Percentiles rank a stretch among this genome's conserved stretches.
phyloP scores from a whole-genome alignment of 345 rosid genomes.

The Moringa oleifera region DNA sequence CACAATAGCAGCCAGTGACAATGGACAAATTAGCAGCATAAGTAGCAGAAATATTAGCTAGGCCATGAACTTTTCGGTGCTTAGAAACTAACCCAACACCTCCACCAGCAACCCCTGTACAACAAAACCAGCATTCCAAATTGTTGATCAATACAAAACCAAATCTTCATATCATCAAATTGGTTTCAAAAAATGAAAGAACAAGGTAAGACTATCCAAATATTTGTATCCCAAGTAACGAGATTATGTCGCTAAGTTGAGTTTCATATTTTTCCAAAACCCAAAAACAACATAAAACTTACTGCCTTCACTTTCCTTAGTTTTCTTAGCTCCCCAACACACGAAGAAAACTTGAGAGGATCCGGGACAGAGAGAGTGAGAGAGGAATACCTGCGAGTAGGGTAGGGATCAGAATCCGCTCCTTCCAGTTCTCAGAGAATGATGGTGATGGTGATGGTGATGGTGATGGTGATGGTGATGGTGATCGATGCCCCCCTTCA shows the following conservation, averaged over 20 bases:
- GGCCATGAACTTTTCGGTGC: conserved; percentile 51
- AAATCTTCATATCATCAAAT: neutral
- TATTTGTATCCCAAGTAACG: neutral
- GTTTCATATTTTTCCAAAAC: neutral
- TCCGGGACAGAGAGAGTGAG: neutral
- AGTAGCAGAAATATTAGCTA: conserved; percentile 50
- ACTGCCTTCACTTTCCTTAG: neutral
- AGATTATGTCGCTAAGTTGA: neutral
- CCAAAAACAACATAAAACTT: neutral
- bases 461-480: conserved; percentile 20
- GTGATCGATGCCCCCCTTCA: conserved; percentile 3
- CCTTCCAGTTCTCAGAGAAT: conserved; percentile 45
- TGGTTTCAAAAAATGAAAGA: neutral
- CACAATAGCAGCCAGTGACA: conserved; percentile 73
- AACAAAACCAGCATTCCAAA: conserved; percentile 8
- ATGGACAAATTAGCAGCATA: conserved; percentile 71
- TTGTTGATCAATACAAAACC: neutral
- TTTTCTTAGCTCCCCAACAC: neutral
- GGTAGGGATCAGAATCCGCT: conserved; percentile 49
- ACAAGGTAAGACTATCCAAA: too few relatives aligned
- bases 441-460: conserved; percentile 25
- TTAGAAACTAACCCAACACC: conserved; percentile 67
- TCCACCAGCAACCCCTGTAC: conserved; percentile 58
- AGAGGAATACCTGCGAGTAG: conserved; percentile 53
- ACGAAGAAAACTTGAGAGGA: neutral